Base-by-base conservation (phyloP, 23 red algal species). In the Gracilariopsis chorda region DNA sequence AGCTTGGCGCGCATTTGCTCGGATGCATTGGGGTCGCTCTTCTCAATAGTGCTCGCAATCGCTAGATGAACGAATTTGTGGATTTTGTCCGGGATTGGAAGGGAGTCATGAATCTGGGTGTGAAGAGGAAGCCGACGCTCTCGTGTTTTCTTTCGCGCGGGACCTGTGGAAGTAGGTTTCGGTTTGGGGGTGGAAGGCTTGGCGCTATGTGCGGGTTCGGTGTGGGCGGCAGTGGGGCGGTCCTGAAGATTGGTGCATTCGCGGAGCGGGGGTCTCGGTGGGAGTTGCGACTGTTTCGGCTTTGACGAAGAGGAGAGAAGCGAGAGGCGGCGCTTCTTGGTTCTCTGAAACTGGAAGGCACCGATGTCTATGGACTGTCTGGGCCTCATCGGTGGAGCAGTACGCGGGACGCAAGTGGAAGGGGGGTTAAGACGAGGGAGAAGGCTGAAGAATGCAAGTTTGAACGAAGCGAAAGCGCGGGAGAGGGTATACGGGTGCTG, bases 341-440 rank as follows among this genome's bases (percentile, higher is more conserved):
- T 46, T 21, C 67, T 36, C 40, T 23, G 37, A 73, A 45, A 73
- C 6, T 73, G 67, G 32, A 73, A 73, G 67, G 67, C 40, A 42
- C 67, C 67, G 40, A 73, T 44, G 67, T 73, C 67, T 20, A 73
- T 73, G 30, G 67, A 73, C 67, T 73, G 67, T 20, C 67, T 36
- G 0, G 67, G 67, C 67, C 40, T 73, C 67, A 73, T 73, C 39
- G n/a, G n/a, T n/a, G n/a, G n/a, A n/a, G n/a, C n/a, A n/a, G n/a
- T n/a, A n/a, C n/a, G n/a, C n/a, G n/a, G n/a, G n/a, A n/a, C n/a
- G n/a, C n/a, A n/a, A n/a, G n/a, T n/a, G n/a, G n/a, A n/a, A n/a
- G n/a, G n/a, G n/a, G n/a, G n/a, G n/a, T n/a, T n/a, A n/a, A n/a
- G n/a, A n/a, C n/a, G n/a, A n/a, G n/a, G n/a, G n/a, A n/a, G n/a